Evolutionary conservation across 164 flowering plant genomes (phyloP).

Genomic region (Macadamia integrifolia): DNA sequence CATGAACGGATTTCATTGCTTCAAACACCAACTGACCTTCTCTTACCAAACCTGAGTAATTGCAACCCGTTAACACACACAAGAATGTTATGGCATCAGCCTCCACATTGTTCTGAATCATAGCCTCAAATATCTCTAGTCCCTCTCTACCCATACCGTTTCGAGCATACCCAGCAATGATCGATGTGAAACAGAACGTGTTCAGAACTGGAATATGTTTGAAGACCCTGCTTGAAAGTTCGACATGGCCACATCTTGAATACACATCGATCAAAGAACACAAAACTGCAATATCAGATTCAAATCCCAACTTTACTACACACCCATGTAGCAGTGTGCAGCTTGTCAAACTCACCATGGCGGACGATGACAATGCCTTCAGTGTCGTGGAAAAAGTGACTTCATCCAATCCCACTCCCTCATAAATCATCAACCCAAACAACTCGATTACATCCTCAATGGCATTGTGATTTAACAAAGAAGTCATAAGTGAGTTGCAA

Average conservation of each 20-base stretch:
- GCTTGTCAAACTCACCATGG: constrained; percentile 24
- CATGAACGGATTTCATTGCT: constrained; percentile 35
- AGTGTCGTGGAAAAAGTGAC: constrained; percentile 52
- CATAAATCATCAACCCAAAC: constrained; percentile 60
- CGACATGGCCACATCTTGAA: constrained; percentile 52
- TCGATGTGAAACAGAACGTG: constrained; percentile 54
- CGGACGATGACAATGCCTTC: constrained; percentile 47
- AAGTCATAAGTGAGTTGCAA: constrained; percentile 63
- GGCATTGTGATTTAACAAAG: constrained; percentile 43
- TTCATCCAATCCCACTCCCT: constrained; percentile 50
- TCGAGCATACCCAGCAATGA: constrained; percentile 62
- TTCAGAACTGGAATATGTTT: constrained; percentile 38
- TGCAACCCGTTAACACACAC: constrained; percentile 58
- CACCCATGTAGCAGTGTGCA: constrained; percentile 45
- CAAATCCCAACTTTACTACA: constrained; percentile 52
- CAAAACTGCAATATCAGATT: constrained; percentile 37
- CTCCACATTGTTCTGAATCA: constrained; percentile 38
- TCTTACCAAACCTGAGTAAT: constrained; percentile 61
- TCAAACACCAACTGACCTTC: constrained; percentile 52
- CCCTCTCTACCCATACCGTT: constrained; percentile 60
- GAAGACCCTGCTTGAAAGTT: constrained; percentile 38
- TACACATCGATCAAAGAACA: constrained; percentile 66
- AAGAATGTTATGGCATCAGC: constrained; percentile 71
- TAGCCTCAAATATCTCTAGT: constrained; percentile 34
- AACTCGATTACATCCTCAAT: constrained; percentile 49